Conservation (phyloP, 2,329 filamentous ascomycete species). For the Akanthomyces dipterigenus region DNA sequence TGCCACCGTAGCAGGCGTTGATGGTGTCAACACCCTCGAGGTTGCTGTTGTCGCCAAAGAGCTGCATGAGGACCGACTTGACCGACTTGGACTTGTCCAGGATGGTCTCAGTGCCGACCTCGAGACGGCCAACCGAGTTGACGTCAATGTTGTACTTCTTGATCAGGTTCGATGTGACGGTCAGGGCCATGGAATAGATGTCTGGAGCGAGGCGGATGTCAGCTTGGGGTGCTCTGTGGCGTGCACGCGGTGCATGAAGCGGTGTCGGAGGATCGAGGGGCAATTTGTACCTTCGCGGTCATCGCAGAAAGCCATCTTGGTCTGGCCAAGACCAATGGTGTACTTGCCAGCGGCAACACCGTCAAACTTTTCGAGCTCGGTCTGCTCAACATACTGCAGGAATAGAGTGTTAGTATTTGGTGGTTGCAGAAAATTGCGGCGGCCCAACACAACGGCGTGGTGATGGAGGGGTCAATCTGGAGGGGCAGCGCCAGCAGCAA, state of each 20-base stretch:
- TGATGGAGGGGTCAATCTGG: slow-evolving; percentile 10
- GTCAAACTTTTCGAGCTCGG: slow-evolving; percentile 80
- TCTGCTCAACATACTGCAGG: slow-evolving; percentile 74
- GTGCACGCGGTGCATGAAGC: slow-evolving; percentile 7
- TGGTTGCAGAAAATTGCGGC: slow-evolving; percentile 16
- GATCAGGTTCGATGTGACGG: slow-evolving; percentile 68
- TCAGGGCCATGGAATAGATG: slow-evolving; percentile 81
- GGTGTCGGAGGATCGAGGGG: slow-evolving; percentile 12
- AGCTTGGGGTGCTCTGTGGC: slow-evolving; percentile 3
- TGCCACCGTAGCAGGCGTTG: slow-evolving; percentile 83
- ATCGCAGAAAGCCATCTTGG: slow-evolving; percentile 88
- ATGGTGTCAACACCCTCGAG: slow-evolving; percentile 77
- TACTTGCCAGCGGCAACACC: slow-evolving; percentile 77
- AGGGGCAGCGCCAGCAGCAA: slow-evolving; percentile 12
- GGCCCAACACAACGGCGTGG: slow-evolving; percentile 8
- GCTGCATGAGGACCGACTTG: slow-evolving; percentile 82
- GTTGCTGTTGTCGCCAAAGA: slow-evolving; percentile 78
- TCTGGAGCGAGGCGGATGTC: slow-evolving; percentile 41
- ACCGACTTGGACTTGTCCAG: slow-evolving; percentile 89
- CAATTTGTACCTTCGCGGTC: slow-evolving; percentile 67
- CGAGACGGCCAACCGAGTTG: slow-evolving; percentile 70
- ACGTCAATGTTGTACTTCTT: slow-evolving; percentile 78
- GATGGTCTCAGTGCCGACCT: slow-evolving; percentile 80
- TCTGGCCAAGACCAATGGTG: slow-evolving; percentile 86
- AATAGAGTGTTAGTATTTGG: slow-evolving; percentile 15